phyloP scores from a whole-genome alignment of 177 flowering plant species.

The Telopea speciosissima region DNA sequence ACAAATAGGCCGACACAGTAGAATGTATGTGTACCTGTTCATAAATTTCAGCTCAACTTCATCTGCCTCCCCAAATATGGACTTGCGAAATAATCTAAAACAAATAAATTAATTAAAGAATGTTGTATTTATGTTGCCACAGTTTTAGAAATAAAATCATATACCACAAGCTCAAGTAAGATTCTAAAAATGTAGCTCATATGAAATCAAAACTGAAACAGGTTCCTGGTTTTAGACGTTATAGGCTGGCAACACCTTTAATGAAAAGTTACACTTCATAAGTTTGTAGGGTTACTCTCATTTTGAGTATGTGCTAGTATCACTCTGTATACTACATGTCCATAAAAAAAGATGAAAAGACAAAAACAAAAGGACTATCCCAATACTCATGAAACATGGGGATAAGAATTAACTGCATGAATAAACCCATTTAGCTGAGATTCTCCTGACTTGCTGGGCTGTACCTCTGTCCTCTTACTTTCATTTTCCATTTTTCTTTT shows the following conservation, averaged over 20 bases:
- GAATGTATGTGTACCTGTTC: conserved; percentile 50
- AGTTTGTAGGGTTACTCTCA: not conserved
- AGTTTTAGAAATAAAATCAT: not conserved
- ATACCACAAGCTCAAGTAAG: not conserved
- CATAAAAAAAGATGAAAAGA: not conserved
- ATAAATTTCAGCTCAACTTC: conserved; percentile 90
- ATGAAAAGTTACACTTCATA: not conserved
- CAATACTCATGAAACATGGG: not conserved
- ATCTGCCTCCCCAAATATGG: conserved; percentile 89
- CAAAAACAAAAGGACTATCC: not conserved
- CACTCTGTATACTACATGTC: too few relatives aligned
- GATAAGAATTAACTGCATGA: not conserved
- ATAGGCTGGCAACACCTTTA: not conserved
- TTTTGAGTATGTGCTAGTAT: not conserved
- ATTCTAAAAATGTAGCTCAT: not conserved
- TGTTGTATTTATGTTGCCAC: not conserved
- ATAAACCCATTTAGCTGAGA: too few relatives aligned
- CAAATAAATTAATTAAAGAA: not conserved
- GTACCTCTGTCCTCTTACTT: too few relatives aligned
- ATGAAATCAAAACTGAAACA: not conserved
- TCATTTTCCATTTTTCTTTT: too few relatives aligned
- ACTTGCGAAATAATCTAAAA: conserved; percentile 73
- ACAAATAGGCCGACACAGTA: not conserved
- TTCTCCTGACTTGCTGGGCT: too few relatives aligned
- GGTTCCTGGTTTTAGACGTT: not conserved